Evolutionary conservation across 2,329 filamentous ascomycete species (phyloP), one percentile per base, ranked within the genome.

Genomic region (Fonsecaea erecta): DNA sequence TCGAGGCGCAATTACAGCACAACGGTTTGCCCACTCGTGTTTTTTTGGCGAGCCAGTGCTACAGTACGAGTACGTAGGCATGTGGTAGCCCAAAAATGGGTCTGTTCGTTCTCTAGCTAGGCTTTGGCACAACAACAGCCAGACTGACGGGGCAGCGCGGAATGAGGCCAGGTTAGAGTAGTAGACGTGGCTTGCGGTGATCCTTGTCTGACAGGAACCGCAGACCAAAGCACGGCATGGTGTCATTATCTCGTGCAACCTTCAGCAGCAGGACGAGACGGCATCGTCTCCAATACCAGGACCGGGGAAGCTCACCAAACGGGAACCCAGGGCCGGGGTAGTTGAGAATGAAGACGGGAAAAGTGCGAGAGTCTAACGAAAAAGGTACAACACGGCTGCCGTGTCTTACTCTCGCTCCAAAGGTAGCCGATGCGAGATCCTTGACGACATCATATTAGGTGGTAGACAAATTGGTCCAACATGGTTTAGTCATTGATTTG

Each of bases 161-260:
- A 26, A 18, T 16, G 43, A 32, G 52, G 57, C 34, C 48, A n/a
- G 30, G 58, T 53, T 32, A 46, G 51, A 61, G 35, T 6, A 34
- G 48, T 55, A 51, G 57, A 64, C 48, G 51, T 66, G 59, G 60
- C 59, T 63, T 60, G 60, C 51, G 30, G 54, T 28, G 43, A 24
- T 55, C 60, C 35, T 16, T 14, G 24, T 21, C 48, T 34, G 51
- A 32, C 16, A 34, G 32, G 32, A 24, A 61, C 51, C 21, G 28
- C 26, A 35, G 34, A 66, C 54, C 34, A 35, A 51, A 63, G 54
- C 46, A 16, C 18, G 43, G n/a, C 63, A 57, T 62, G 54, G 60
- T 61, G 61, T 66, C 64, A 63, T 57, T 53, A 66, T 60, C 64
- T 66, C 57, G 64, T 63, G 61, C 55, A 55, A 61, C 64, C 51